phyloP scores from a whole-genome alignment of 495 filamentous ascomycete species.

The Lichina pygmaea region DNA sequence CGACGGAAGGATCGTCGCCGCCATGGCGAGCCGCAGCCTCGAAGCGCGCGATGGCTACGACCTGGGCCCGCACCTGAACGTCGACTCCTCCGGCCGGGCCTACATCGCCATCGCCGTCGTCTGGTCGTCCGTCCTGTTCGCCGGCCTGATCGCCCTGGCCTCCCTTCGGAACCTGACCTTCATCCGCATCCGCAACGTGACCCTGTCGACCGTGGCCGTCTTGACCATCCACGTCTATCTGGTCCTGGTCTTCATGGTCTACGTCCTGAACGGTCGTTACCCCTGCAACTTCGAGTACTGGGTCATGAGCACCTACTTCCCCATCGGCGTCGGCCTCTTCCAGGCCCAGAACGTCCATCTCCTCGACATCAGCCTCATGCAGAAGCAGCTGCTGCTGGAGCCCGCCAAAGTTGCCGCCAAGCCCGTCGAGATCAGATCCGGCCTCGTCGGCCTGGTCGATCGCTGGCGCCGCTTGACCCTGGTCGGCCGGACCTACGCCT shows the following conservation, averaged over 20 bases:
- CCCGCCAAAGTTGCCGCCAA: conserved; percentile 5
- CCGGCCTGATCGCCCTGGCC: conserved; percentile 26
- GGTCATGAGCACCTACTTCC: conserved; percentile 48
- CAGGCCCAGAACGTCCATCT: conserved; percentile 41
- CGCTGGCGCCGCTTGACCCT: conserved; percentile 17
- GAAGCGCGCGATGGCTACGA: not conserved
- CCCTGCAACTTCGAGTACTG: conserved; percentile 35
- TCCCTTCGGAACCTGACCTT: conserved; percentile 25
- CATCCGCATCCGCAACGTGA: conserved; percentile 34
- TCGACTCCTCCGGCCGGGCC: conserved; percentile 16
- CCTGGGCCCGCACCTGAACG: conserved; percentile 1
- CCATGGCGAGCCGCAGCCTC: not conserved
- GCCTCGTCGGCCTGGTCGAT: conserved; percentile 7
- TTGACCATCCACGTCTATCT: conserved; percentile 38
- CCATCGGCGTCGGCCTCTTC: conserved; percentile 43
- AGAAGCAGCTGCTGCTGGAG: conserved; percentile 15
- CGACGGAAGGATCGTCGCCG: too few relatives aligned
- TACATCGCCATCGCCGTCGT: conserved; percentile 19
- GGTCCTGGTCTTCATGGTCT: conserved; percentile 28
- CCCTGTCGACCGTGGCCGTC: conserved; percentile 28
- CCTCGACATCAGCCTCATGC: conserved; percentile 29
- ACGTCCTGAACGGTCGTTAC: conserved; percentile 28
- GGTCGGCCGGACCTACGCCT: conserved; percentile 17
- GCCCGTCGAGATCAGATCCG: not conserved
- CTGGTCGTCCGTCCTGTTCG: conserved; percentile 26